Evolutionary conservation across 805 yeast species (phyloP).

Genomic region (Zygosaccharomyces rouxii): DNA sequence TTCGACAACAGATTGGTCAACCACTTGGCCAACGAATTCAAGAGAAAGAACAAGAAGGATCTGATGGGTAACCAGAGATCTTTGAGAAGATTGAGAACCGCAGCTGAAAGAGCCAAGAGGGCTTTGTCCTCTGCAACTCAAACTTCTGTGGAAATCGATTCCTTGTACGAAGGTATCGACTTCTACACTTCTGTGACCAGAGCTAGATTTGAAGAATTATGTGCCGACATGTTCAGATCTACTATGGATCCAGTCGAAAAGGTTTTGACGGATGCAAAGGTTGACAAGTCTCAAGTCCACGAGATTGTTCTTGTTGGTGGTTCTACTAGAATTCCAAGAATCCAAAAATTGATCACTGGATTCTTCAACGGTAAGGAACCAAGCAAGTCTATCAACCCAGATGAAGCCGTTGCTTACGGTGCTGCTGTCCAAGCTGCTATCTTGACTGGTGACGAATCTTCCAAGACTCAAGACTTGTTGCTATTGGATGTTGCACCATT

Average conservation of each 20-base stretch:
- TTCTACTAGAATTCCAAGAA: constrained; percentile 96
- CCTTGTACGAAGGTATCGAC: constrained; percentile 90
- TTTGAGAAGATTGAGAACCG: constrained; percentile 93
- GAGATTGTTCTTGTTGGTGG: constrained; percentile 97
- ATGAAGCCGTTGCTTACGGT: constrained; percentile 99
- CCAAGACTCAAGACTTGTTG: constrained; percentile 92
- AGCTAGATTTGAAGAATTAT: constrained; percentile 95
- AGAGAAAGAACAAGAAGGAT: constrained; percentile 94
- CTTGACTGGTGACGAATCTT: constrained; percentile 91
- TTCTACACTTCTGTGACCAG: constrained; percentile 95
- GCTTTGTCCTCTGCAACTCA: constrained; percentile 94
- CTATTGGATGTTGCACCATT: constrained; percentile 96
- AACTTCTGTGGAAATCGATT: constrained; percentile 92
- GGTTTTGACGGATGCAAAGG: constrained; percentile 84
- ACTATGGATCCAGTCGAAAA: constrained; percentile 94
- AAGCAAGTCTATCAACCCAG: constrained; percentile 94
- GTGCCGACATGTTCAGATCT: constrained; percentile 90
- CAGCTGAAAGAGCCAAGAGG: constrained; percentile 98
- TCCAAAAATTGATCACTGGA: constrained; percentile 92
- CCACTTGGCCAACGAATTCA: constrained; percentile 87
- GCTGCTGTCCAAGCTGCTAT: constrained; percentile 98
- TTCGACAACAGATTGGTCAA: constrained; percentile 91
- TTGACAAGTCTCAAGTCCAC: constrained; percentile 83
- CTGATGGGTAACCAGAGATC: constrained; percentile 88
- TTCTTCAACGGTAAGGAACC: constrained; percentile 97